Conservation (phyloP, 83 land plant genomes). For the Picea mariana region DNA sequence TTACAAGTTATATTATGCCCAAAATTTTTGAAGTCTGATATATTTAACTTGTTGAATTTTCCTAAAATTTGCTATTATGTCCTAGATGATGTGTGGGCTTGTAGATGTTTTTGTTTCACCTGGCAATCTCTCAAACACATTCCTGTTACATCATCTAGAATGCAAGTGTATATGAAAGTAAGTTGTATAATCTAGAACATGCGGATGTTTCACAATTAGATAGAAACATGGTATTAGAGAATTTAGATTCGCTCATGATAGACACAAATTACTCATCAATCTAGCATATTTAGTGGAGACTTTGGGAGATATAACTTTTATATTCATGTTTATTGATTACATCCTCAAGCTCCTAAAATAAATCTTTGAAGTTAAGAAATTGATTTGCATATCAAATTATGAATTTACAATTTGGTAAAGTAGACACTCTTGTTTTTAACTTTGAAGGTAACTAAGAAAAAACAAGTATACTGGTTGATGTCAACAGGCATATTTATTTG, state of each 20-base stretch:
- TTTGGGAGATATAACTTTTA: neutral
- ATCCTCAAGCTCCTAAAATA: neutral
- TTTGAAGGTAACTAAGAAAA: neutral
- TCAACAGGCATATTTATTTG: constrained; percentile 85
- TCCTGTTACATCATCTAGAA: neutral
- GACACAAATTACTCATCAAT: neutral
- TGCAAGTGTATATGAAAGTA: neutral
- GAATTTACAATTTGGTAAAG: neutral
- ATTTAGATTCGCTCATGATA: neutral
- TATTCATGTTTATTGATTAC: neutral
- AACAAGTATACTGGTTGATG: neutral
- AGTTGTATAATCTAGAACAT: neutral
- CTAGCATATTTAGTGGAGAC: neutral
- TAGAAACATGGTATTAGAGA: neutral
- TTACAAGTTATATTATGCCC: neutral
- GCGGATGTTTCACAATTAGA: neutral
- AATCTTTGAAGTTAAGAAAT: neutral
- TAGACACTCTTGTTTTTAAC: neutral
- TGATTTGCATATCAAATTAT: neutral
- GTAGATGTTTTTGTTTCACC: neutral
- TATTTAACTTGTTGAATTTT: neutral
- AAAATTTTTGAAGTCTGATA: neutral
- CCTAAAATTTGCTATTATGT: neutral
- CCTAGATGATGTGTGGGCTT: neutral
- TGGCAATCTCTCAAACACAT: too few species aligned